phyloP scores from a whole-genome alignment of 208 protist genomes.

The Trypanosoma theileri region DNA sequence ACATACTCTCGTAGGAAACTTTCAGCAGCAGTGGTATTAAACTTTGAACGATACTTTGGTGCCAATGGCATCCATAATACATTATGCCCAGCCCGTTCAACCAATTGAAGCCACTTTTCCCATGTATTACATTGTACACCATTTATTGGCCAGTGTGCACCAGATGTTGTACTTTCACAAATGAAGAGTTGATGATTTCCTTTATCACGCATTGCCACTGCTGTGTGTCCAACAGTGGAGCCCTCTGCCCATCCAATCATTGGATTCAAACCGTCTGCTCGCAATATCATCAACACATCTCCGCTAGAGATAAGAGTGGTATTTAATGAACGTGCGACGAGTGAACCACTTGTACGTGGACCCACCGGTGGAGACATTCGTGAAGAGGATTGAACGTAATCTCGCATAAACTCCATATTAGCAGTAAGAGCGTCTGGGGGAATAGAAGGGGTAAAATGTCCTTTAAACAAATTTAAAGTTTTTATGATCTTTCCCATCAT shows the following conservation, averaged over 20 bases:
- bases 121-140: slow-evolving; percentile 31
- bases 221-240: background rate
- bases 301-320: background rate
- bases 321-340: slow-evolving; percentile 3
- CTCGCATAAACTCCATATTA: background rate
- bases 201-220: background rate
- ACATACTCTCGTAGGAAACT: slow-evolving; percentile 10
- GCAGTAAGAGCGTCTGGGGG: background rate
- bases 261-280: background rate
- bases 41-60: slow-evolving; percentile 16
- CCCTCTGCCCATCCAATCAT: slow-evolving; percentile 3
- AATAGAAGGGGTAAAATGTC: background rate
- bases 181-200: slow-evolving; percentile 21
- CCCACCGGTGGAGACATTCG: slow-evolving; percentile 1
- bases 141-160: slow-evolving; percentile 40
- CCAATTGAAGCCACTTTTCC: slow-evolving; percentile 20
- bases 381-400: background rate
- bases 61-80: slow-evolving; percentile 24
- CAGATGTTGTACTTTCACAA: slow-evolving; percentile 26
- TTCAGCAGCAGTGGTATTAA: slow-evolving; percentile 24
- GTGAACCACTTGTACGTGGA: background rate
- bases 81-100: slow-evolving; percentile 29
- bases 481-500: background rate
- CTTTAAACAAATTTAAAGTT: background rate
- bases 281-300: background rate